Evolutionary conservation across 148 eudicot species (phyloP).

Genomic region (Rhododendron simsii): DNA sequence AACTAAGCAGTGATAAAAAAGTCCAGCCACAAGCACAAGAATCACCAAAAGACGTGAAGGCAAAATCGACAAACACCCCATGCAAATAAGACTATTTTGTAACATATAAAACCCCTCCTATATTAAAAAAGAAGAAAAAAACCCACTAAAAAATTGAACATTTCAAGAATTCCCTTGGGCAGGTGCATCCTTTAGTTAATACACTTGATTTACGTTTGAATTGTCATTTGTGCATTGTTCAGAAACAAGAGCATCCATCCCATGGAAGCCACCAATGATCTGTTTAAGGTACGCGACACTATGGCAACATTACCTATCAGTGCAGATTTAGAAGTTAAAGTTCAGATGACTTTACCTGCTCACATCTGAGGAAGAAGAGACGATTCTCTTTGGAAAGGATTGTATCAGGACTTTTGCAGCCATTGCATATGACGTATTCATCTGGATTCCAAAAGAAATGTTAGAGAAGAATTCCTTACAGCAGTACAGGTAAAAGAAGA

Average conservation of each 20-base stretch:
- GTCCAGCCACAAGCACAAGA: not conserved
- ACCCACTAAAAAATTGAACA: not conserved
- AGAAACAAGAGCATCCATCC: not conserved
- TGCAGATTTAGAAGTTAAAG: not conserved
- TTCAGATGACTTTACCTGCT: conserved; percentile 23
- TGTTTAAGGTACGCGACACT: not conserved
- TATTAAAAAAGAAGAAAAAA: not conserved
- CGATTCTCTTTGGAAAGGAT: conserved; percentile 34
- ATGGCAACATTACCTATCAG: not conserved
- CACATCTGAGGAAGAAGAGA: conserved; percentile 35
- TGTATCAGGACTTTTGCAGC: conserved; percentile 53
- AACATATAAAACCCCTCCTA: not conserved
- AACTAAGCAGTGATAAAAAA: not conserved
- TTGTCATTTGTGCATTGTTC: not conserved
- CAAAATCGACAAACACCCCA: not conserved
- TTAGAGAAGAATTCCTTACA: not conserved
- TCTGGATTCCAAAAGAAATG: conserved; percentile 25
- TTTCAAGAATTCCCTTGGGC: not conserved
- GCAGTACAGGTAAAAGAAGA: not conserved
- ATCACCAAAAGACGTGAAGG: not conserved
- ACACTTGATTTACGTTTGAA: not conserved
- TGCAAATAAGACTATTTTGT: not conserved
- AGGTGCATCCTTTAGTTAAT: not conserved
- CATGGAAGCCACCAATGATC: not conserved
- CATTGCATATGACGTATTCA: conserved; percentile 50